phyloP scores from a whole-genome alignment of 2,329 filamentous ascomycete genomes.

The Scleromitrula shiraiana region DNA sequence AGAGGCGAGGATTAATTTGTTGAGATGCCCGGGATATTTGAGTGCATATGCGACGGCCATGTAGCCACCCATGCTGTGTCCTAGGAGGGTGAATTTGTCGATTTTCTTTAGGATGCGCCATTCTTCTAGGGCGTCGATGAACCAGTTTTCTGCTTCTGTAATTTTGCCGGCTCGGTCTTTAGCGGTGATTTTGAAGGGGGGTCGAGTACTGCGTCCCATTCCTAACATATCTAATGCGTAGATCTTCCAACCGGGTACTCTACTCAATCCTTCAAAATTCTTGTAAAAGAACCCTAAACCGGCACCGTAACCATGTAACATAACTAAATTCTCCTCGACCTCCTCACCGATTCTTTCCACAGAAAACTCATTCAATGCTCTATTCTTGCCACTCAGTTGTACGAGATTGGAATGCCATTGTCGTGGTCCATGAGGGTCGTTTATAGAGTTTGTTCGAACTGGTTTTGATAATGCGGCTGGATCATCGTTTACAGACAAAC shows the following conservation, averaged over 20 bases:
- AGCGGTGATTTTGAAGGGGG: constrained; percentile 74
- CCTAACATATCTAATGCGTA: constrained; percentile 93
- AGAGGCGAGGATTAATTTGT: constrained; percentile 92
- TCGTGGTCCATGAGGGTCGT: constrained; percentile 77
- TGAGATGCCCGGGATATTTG: constrained; percentile 89
- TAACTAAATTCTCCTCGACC: constrained; percentile 79
- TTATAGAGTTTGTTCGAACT: constrained; percentile 40
- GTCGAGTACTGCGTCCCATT: constrained; percentile 83
- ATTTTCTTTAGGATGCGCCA: constrained; percentile 86
- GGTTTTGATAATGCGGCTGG: constrained; percentile 33
- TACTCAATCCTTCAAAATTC: constrained; percentile 84
- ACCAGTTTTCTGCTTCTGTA: constrained; percentile 87
- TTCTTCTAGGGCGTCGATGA: constrained; percentile 91
- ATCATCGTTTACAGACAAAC: constrained; percentile 30
- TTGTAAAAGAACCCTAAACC: constrained; percentile 97
- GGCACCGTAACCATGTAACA: constrained; percentile 94
- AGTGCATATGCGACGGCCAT: constrained; percentile 90
- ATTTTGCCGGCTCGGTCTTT: constrained; percentile 77
- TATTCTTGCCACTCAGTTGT: constrained; percentile 72
- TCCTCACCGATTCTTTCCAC: constrained; percentile 76
- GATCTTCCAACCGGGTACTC: constrained; percentile 73
- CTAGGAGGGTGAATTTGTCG: constrained; percentile 86
- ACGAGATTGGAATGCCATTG: constrained; percentile 84
- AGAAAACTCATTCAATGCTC: constrained; percentile 86
- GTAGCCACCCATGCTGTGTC: constrained; percentile 91